Evolutionary conservation across 2,329 filamentous ascomycete genomes (phyloP), one percentile per base, ranked within the genome.

Genomic region (Ophiocordyceps camponoti-floridani): DNA sequence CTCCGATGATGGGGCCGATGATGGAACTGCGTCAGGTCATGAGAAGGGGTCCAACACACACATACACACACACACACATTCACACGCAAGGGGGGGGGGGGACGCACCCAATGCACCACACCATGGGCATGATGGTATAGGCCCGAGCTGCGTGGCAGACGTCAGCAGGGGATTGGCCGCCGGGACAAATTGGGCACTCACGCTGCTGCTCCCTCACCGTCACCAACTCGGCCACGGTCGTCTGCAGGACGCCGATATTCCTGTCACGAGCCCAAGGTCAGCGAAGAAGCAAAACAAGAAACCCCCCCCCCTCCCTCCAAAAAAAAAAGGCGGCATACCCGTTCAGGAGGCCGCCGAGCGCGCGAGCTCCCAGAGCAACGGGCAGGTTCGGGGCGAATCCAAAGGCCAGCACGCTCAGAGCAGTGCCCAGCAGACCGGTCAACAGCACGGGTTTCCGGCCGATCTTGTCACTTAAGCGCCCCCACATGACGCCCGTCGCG

Each of bases 61-160:
- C n/a, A n/a, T n/a, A n/a, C n/a, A n/a, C n/a, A n/a, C n/a, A n/a
- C n/a, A n/a, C n/a, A n/a, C n/a, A n/a, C n/a, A n/a, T n/a, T n/a
- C n/a, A n/a, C n/a, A n/a, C n/a, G n/a, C n/a, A n/a, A n/a, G n/a
- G n/a, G n/a, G n/a, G n/a, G n/a, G n/a, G n/a, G n/a, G n/a, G n/a
- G 5, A 64, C 70, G 64, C 68, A 85, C 70, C 91, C 91, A 56
- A 98, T 73, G 58, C 88, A 95, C 91, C 91, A 98, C 26, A 96
- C 85, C 59, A 94, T 86, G 7, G 91, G 91, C 87, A 98, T 95
- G 53, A 96, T 88, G 12, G 89, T 86, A 64, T 94, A 98, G 43
- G 89, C 91, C 54, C 85, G 84, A 52, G 88, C 83, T 87, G 48
- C 47, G 44, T n/a, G 12, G 31, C 31, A 10, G 14, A 14, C 9